Base-by-base conservation (phyloP, 202 grass and related monocot genomes). In the Schoenoplectus triqueter region DNA sequence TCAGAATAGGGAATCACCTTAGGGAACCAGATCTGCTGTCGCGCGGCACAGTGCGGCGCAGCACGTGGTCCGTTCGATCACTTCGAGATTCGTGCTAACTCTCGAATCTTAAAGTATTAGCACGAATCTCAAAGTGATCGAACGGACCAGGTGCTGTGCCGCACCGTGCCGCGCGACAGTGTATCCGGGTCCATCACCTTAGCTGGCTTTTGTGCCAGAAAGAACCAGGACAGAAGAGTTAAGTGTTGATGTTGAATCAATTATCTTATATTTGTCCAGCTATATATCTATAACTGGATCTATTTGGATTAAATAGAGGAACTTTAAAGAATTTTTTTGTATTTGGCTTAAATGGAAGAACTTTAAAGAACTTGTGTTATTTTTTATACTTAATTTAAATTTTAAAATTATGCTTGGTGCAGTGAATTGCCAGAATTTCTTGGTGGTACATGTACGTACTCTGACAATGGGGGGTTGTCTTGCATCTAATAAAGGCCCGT, bases 361-460 rank as follows among this genome's bases (percentile, higher is more conserved):
- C n/a, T 5, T 19, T 20, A 3, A 9, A 21, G 1, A 74, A 52
- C 2, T 1, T 2, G 10, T 68, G 2, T 0, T 3, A 31, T 31
- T 2, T 21, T 75, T 71, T 56, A 3, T 11, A 55, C 41, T 14
- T 19, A 3, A 72, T 46, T 15, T 62, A 41, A 15, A 19, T 66
- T 65, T 69, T 76, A 52, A 3, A 69, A 73, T n/a, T 88, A 62
- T 19, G 64, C 13, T 50, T 80, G 46, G 42, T 40, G 50, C 88
- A 97, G 94, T 86, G 87, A 97, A 89, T 78, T 97, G 66, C 94
- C 94, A 1, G 88, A 93, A 56, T 97, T 97, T 78, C 82, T 97
- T 84, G 94, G 94, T 8, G 94, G 94, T 57, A 90, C 86, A 87
- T 97, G 94, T 75, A 79, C 75, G 15, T 97, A 91, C 65, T 87